Conservation (phyloP, 805 yeast species). For the Lipomyces yamadae region DNA sequence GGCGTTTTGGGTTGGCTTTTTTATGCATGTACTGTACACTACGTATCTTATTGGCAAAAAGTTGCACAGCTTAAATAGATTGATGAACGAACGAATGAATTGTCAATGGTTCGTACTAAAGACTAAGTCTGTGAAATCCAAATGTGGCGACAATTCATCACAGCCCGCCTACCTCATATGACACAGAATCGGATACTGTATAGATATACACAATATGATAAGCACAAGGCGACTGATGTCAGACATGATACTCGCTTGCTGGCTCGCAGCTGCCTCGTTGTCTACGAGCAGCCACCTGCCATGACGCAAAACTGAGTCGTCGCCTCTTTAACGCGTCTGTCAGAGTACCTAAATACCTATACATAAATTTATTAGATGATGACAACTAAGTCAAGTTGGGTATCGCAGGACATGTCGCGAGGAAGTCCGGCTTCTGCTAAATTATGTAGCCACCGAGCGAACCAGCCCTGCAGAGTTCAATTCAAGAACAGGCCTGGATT, state of each 20-base stretch:
- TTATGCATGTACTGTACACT: background rate
- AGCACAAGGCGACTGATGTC: background rate
- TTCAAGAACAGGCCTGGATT: constrained; percentile 26
- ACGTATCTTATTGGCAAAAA: background rate
- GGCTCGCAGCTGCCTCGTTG: too few relatives aligned
- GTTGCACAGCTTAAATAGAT: background rate
- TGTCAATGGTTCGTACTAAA: too few relatives aligned
- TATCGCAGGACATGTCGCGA: background rate
- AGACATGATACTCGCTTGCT: background rate
- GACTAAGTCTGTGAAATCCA: background rate
- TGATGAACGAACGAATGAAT: background rate
- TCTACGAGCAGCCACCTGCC: too few relatives aligned
- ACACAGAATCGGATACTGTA: too few relatives aligned
- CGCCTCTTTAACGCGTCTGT: too few relatives aligned
- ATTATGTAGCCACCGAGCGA: constrained; percentile 37
- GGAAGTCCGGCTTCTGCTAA: background rate
- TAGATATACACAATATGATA: background rate
- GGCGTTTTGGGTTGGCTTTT: constrained; percentile 1
- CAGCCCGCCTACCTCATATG: too few relatives aligned
- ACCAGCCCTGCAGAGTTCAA: constrained; percentile 23
- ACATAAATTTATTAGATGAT: too few relatives aligned
- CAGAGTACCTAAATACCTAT: too few relatives aligned
- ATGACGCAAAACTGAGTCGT: too few relatives aligned
- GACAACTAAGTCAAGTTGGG: background rate
- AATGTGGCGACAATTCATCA: too few relatives aligned